phyloP scores from a whole-genome alignment of 1,284 basidiomycete genomes.

The Marasmius tenuissimus region DNA sequence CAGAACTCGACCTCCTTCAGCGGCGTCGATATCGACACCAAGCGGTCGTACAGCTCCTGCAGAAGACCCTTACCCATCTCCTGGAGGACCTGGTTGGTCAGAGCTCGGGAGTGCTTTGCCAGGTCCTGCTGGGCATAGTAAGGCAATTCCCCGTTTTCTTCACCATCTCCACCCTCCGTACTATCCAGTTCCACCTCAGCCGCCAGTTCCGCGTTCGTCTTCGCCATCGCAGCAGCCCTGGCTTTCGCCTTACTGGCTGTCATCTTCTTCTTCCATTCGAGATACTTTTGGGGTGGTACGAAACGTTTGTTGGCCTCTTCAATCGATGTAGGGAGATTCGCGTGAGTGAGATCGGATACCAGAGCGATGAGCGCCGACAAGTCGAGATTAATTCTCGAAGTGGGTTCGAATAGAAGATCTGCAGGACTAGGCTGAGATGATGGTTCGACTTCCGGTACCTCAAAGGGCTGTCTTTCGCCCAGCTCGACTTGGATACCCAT shows the following conservation, averaged over 20 bases:
- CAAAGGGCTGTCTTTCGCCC: conserved; percentile 49
- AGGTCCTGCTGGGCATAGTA: conserved; percentile 26
- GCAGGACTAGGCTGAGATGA: conserved; percentile 15
- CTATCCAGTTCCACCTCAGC: conserved; percentile 11
- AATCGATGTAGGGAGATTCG: conserved; percentile 55
- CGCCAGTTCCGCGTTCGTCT: conserved; percentile 7
- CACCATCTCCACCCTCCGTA: not conserved
- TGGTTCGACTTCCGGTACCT: conserved; percentile 19
- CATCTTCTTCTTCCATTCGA: conserved; percentile 54
- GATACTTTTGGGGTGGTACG: conserved; percentile 44
- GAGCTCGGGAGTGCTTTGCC: conserved; percentile 57
- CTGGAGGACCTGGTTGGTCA: conserved; percentile 65
- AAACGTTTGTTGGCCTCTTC: conserved; percentile 66
- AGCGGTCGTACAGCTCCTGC: conserved; percentile 56
- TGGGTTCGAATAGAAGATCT: conserved; percentile 38
- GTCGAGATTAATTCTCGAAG: conserved; percentile 70
- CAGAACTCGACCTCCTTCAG: conserved; percentile 57
- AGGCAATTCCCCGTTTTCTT: not conserved
- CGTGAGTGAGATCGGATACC: conserved; percentile 79
- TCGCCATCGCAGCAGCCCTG: not conserved
- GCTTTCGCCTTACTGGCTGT: conserved; percentile 21
- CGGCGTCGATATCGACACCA: conserved; percentile 23
- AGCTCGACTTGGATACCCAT: conserved; percentile 70
- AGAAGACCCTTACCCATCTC: conserved; percentile 72
- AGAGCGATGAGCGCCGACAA: conserved; percentile 81